A percentile compares a stretch with the other conserved stretches of the same genome.
Evolutionary conservation across 106 monocot genomes (phyloP).

Genomic region (Dioscorea alata): DNA sequence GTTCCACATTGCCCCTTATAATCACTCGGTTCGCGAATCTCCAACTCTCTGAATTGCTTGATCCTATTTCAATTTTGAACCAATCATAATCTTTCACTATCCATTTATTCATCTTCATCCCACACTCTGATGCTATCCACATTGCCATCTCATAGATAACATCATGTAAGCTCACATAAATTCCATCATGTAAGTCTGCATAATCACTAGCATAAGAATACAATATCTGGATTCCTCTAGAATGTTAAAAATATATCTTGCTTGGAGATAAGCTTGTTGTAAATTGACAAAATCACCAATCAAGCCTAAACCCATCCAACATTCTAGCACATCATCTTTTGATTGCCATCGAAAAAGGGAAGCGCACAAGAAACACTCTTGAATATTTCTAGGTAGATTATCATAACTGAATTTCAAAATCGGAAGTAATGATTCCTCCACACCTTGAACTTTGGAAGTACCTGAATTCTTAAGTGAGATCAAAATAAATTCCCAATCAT

Average conservation of each 20-base stretch:
- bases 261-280: background rate
- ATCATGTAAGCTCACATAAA: constrained; percentile 16
- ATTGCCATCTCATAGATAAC: constrained; percentile 4
- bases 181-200: no score
- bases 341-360: constrained; percentile 5
- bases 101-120: constrained; percentile 2
- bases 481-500: constrained; percentile 2
- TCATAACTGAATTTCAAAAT: constrained; percentile 22
- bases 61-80: background rate
- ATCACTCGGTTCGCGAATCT: background rate
- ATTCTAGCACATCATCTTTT: constrained; percentile 8
- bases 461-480: background rate
- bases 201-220: background rate
- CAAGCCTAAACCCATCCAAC: constrained; percentile 20
- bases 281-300: constrained; percentile 1
- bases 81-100: background rate
- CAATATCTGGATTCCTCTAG: constrained; percentile 6
- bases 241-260: background rate
- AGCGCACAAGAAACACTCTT: constrained; percentile 19
- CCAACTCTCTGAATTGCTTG: background rate
- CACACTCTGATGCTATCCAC: constrained; percentile 19
- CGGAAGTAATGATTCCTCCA: background rate
- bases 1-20: background rate
- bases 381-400: background rate
- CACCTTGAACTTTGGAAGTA: background rate